Conservation (phyloP, 208 protist species). For the Acanthamoeba lenticulata region DNA sequence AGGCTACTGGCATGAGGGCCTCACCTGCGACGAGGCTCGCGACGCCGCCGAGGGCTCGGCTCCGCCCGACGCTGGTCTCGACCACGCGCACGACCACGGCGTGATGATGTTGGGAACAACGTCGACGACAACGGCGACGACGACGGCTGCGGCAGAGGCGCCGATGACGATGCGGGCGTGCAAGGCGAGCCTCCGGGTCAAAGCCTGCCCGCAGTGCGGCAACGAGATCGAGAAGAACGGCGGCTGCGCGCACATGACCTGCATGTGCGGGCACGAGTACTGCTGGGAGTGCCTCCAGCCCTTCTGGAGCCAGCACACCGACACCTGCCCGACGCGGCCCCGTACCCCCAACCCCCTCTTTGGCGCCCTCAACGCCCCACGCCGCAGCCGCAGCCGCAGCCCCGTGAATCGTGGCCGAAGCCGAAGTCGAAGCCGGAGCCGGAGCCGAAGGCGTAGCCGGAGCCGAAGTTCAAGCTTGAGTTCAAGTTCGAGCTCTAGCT, state of each 20-base stretch:
- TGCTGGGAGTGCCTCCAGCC: constrained; percentile 57
- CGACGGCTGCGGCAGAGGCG: too few relatives aligned
- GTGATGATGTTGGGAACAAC: too few relatives aligned
- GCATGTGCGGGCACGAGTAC: constrained; percentile 75
- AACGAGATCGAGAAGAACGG: constrained; percentile 80
- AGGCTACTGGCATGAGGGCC: neutral
- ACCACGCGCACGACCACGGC: too few relatives aligned
- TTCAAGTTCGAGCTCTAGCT: neutral
- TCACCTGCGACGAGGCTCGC: neutral
- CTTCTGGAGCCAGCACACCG: neutral
- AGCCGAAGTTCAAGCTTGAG: neutral
- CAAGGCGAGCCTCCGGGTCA: constrained; percentile 73
- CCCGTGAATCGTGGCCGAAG: neutral
- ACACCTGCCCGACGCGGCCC: neutral
- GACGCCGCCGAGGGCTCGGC: neutral
- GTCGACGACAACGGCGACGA: neutral
- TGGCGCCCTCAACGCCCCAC: neutral
- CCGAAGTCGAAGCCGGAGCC: neutral
- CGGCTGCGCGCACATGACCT: constrained; percentile 81
- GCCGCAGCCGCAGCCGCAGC: neutral
- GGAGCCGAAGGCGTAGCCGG: neutral
- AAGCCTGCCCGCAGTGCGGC: constrained; percentile 77
- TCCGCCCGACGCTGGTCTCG: neutral
- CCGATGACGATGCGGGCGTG: neutral
- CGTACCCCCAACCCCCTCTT: neutral